Conservation (phyloP, 1,284 basidiomycete species). For the Stygiomarasmius scandens region DNA sequence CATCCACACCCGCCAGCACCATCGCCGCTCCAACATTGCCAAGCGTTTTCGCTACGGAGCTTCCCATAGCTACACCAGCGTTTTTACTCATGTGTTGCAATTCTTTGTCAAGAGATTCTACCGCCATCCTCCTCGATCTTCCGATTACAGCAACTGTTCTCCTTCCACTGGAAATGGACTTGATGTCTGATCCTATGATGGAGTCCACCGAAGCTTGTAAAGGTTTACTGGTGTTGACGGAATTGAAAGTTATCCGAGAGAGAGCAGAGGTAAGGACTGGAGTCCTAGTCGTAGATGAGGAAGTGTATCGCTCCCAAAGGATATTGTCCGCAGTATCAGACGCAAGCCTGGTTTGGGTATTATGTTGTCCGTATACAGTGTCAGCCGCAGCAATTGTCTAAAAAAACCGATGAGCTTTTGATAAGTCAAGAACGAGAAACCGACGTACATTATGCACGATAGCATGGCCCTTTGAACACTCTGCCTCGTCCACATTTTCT, state of each 20-base stretch:
- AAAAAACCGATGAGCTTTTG: slow-evolving; percentile 8
- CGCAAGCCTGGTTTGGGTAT: slow-evolving; percentile 63
- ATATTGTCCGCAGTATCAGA: slow-evolving; percentile 78
- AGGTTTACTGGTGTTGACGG: slow-evolving; percentile 48
- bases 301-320: slow-evolving; percentile 61
- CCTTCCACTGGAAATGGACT: slow-evolving; percentile 1
- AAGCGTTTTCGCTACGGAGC: slow-evolving; percentile 72
- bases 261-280: slow-evolving; percentile 44
- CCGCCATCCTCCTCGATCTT: slow-evolving; percentile 71
- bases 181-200: slow-evolving; percentile 31
- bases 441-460: slow-evolving; percentile 19
- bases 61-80: slow-evolving; percentile 47
- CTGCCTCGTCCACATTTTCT: slow-evolving; percentile 36
- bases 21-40: slow-evolving; percentile 76
- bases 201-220: slow-evolving; percentile 57
- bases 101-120: slow-evolving; percentile 60
- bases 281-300: slow-evolving; percentile 24
- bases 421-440: not conserved
- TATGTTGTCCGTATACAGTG: slow-evolving; percentile 67
- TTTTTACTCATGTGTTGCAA: slow-evolving; percentile 55
- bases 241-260: slow-evolving; percentile 58
- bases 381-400: slow-evolving; percentile 59
- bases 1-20: slow-evolving; percentile 52
- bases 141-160: slow-evolving; percentile 68
- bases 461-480: slow-evolving; percentile 12